Base-by-base conservation (phyloP, 2,329 filamentous ascomycete species). In the Trichoderma sp. region DNA sequence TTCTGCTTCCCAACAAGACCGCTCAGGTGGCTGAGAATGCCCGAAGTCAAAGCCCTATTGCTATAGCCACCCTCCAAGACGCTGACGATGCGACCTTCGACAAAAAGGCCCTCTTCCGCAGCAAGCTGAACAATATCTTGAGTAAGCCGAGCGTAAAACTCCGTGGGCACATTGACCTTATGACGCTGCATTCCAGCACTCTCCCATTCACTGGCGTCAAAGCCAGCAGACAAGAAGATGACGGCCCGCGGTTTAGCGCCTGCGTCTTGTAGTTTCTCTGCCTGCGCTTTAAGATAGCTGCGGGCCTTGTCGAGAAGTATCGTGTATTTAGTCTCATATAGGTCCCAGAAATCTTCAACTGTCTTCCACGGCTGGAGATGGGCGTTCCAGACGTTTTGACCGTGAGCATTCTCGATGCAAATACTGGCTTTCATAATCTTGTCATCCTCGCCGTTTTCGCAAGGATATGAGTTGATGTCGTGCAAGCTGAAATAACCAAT, bases 401-500 rank as follows among this genome's bases (percentile, higher is more conserved):
- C 92, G 79, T 99, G 96, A 0, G 95, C 94, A 77, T 95, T 95
- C 73, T 98, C 95, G 74, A 99, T 91, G 80, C 97, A 98, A 30
- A 98, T 83, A 83, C 95, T 98, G 2, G 97, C 96, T 76, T 95
- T 97, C 79, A 92, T 93, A 66, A 98, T 91, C 81, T 98, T 98
- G 26, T 96, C 93, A 72, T 92, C 89, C 73, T 98, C 95, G n/a
- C 95, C 96, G 79, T 88, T 89, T 80, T 99, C 96, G 80, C 96
- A 99, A 0, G 97, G 96, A 78, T 97, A 99, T 0, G 95, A 98
- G 82, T 99, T 98, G 83, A 99, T 98, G 78, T 99, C 96, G 80
- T 99, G 96, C 57, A 99, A 81, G 80, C 95, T 98, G 81, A 97
- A 98, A 80, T 99, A 99, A 11, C 95, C 96, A 76, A 98, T 96